phyloP scores from a whole-genome alignment of 2,329 filamentous ascomycete genomes.

The Hymenoscyphus repandus region DNA sequence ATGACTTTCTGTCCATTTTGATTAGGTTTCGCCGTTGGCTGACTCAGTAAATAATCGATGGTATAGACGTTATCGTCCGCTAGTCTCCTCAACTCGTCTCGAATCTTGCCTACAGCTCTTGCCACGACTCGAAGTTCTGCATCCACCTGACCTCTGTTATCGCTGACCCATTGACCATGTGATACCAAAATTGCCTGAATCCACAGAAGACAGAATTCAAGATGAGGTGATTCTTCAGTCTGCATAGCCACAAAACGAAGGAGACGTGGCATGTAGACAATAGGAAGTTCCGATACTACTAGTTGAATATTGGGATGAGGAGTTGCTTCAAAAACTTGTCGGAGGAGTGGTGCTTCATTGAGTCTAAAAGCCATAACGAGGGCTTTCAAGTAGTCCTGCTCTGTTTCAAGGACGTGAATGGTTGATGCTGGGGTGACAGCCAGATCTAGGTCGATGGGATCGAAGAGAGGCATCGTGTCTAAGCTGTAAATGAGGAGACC shows the following conservation, averaged over 20 bases:
- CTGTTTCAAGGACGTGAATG: conserved; percentile 58
- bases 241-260: conserved; percentile 84
- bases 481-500: conserved; percentile 90
- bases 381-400: conserved; percentile 82
- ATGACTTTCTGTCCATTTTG: conserved; percentile 32
- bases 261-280: conserved; percentile 79
- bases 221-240: conserved; percentile 83
- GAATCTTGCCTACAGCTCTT: conserved; percentile 73
- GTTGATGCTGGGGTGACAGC: conserved; percentile 87
- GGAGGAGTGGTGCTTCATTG: conserved; percentile 77
- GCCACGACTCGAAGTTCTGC: conserved; percentile 80
- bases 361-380: conserved; percentile 96
- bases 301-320: conserved; percentile 70
- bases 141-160: conserved; percentile 73
- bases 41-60: conserved; percentile 72
- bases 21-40: conserved; percentile 35
- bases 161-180: conserved; percentile 81
- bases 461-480: conserved; percentile 78
- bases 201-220: conserved; percentile 94
- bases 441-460: conserved; percentile 93
- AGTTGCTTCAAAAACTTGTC: conserved; percentile 78
- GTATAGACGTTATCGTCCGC: conserved; percentile 87
- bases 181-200: conserved; percentile 75
- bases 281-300: conserved; percentile 72
- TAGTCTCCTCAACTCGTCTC: conserved; percentile 74